A percentile compares a stretch with the other conserved stretches of the same genome.
These are phyloP conservation scores for Oryza australiensis DNA, from an alignment of 176 grass and related monocot genomes.

Conservation along the genomic window DNA sequence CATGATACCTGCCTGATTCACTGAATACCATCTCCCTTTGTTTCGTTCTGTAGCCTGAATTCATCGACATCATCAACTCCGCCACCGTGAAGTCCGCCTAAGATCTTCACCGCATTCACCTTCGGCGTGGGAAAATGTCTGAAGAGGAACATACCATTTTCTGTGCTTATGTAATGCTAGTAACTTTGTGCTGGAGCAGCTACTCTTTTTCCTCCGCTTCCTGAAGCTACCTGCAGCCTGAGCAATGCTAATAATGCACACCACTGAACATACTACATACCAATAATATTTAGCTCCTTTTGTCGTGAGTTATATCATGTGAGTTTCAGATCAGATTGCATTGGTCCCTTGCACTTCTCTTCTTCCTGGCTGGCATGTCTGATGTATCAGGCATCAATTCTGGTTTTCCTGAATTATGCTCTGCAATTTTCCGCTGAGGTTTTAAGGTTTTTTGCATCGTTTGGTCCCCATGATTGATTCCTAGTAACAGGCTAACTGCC, in stretches of 20 bases:
- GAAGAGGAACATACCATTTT: slow-evolving; percentile 9
- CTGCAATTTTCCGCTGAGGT: not conserved
- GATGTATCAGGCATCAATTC: not conserved
- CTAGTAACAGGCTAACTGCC: not conserved
- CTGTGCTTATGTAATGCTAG: slow-evolving; percentile 32
- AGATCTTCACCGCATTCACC: not conserved
- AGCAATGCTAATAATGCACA: slow-evolving; percentile 43
- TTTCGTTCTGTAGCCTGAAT: slow-evolving; percentile 61
- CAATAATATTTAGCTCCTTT: slow-evolving; percentile 21
- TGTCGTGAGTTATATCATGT: not conserved
- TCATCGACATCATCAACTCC: slow-evolving; percentile 92
- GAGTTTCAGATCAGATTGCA: not conserved
- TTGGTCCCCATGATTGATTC: not conserved
- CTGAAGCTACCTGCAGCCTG: slow-evolving; percentile 13
- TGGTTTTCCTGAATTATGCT: not conserved
- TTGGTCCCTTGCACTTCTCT: not conserved
- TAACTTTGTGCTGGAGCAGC: slow-evolving; percentile 41
- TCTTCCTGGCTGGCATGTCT: not conserved
- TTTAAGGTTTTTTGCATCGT: not conserved
- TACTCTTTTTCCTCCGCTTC: not conserved
- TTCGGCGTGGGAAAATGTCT: not conserved
- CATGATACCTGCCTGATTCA: not conserved
- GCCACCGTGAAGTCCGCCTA: slow-evolving; percentile 70
- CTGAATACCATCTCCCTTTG: slow-evolving; percentile 6
- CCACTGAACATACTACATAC: slow-evolving; percentile 14